Base-by-base conservation (phyloP, 352 stramenopile species). In the Blastocystis sp. region DNA sequence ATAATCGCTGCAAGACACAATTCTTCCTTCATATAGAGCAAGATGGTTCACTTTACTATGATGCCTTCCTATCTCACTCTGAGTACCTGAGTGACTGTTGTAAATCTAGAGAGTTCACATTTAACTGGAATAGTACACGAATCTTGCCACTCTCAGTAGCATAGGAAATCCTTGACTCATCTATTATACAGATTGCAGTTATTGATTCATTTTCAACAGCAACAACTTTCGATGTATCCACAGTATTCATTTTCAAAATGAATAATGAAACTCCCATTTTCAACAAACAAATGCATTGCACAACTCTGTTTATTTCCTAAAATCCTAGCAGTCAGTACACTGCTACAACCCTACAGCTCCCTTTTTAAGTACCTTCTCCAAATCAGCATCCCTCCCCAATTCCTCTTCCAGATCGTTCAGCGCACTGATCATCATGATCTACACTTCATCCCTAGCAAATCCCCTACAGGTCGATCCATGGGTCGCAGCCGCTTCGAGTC, bases 321-420 rank as follows among this genome's bases (percentile, higher is more conserved):
- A 59, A 59, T 59, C 3, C 50, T 59, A 59, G 23, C 26, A 23
- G 50, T 77, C 43, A 77, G 3, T 3, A 5, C 11, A 77, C 2
- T 15, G 26, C n/a, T 8, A 1, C 6, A 53, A 15, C 43, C 43
- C 20, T 47, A 80, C 70, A 61, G 13, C n/a, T 34, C n/a, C 45
- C 43, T n/a, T 26, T 34, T 80, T 80, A n/a, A 80, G 8, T 8
- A 80, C 45, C 50, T 80, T 80, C 13, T 13, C 50, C 43, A 80
- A 62, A 80, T 80, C 70, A 11, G 23, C 26, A 41, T 80, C 70
- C 26, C 64, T 7, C 41, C 45, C 50, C 15, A 80, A 26, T 26
- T 66, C 26, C 15, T 50, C n/a, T 8, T 64, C 50, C 6, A 80
- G 70, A 23, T 80, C 70, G 26, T 64, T 37, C 54, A 45, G 11